A percentile compares a stretch with the other conserved stretches of the same genome.
phyloP scores from a whole-genome alignment of 78 protist genomes.

The Tieghemostelium lacteum region DNA sequence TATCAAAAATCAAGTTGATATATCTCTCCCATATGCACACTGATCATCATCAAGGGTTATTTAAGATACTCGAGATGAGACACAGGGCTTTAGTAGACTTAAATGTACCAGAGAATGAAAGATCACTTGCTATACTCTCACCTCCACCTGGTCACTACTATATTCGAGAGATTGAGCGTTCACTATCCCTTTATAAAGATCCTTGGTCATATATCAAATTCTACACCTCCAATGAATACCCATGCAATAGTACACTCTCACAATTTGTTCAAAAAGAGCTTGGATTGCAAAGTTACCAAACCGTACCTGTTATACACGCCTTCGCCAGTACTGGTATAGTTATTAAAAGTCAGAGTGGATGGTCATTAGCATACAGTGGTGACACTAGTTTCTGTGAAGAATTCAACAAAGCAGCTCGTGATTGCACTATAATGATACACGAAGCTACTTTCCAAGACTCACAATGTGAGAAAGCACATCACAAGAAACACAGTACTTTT shows the following conservation, averaged over 20 bases:
- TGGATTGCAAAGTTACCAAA: background rate
- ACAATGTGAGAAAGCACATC: conserved; percentile 33
- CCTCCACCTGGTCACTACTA: conserved; percentile 11
- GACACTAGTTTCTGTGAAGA: conserved; percentile 42
- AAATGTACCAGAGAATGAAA: conserved; percentile 10
- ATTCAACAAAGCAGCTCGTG: background rate
- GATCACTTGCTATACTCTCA: conserved; percentile 8
- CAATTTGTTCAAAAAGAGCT: conserved; percentile 6
- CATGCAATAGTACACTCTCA: background rate
- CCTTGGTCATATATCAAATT: conserved; percentile 38
- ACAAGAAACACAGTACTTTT: conserved; percentile 35
- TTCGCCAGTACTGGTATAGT: conserved; percentile 42
- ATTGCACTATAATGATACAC: conserved; percentile 29
- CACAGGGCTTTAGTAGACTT: conserved; percentile 43
- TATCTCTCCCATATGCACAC: conserved; percentile 53
- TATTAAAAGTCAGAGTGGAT: conserved; percentile 30
- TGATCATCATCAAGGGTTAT: conserved; percentile 65
- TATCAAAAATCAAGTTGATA: conserved; percentile 13
- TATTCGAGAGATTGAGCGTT: conserved; percentile 15
- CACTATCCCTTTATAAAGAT: background rate
- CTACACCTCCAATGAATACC: conserved; percentile 13
- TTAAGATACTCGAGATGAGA: conserved; percentile 18
- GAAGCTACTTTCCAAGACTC: conserved; percentile 61
- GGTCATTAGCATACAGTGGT: conserved; percentile 47
- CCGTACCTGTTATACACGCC: conserved; percentile 30